Evolutionary conservation across 1,284 basidiomycete genomes (phyloP).

Genomic region (Phylloporus sp.): DNA sequence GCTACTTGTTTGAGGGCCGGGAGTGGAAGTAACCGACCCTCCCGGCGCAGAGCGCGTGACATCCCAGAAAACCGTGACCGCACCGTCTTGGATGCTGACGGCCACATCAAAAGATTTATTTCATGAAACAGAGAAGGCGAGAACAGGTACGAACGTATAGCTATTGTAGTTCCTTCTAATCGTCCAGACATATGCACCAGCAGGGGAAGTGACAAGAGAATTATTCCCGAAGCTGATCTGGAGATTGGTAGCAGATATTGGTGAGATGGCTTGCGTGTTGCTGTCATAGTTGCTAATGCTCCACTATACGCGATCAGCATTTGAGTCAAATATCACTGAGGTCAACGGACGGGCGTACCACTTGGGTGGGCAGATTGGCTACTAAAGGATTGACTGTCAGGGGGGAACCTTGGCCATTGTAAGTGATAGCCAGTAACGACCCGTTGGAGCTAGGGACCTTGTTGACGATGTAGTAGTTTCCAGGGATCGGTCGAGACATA

Average conservation of each 20-base stretch:
- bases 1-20: too few species aligned
- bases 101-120: background rate
- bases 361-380: background rate
- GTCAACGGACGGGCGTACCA: background rate
- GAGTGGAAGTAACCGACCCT: background rate
- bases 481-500: background rate
- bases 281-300: background rate
- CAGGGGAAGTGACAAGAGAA: background rate
- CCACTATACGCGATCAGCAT: background rate
- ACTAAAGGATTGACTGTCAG: background rate
- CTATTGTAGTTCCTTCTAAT: background rate
- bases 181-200: background rate
- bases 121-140: background rate
- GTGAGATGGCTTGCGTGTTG: background rate
- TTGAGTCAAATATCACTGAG: background rate
- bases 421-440: background rate
- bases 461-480: slow-evolving; percentile 2
- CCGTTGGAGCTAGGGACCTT: too few species aligned
- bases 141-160: background rate
- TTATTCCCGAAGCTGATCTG: background rate
- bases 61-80: background rate
- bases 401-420: background rate
- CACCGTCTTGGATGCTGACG: background rate
- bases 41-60: background rate
- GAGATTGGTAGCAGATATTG: background rate